These are phyloP conservation scores for Pseudomonodictys pantanalensis DNA, from an alignment of 495 filamentous ascomycete species.

Conservation along the genomic window DNA sequence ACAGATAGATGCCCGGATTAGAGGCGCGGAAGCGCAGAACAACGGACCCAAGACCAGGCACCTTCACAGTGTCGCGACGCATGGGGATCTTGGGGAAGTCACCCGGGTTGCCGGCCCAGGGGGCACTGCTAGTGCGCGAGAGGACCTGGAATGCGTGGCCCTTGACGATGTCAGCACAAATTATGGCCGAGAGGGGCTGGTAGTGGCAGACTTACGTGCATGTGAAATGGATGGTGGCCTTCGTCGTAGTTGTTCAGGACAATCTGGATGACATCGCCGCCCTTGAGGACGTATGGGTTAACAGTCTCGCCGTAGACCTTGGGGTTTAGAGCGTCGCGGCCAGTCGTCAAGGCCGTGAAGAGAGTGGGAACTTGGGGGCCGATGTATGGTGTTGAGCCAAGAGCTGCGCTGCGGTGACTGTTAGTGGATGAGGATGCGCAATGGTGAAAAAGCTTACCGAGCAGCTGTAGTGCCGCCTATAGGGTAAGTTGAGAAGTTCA, in stretches of 20 bases:
- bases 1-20: slow-evolving; percentile 76
- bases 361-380: slow-evolving; percentile 40
- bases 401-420: neutral
- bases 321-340: slow-evolving; percentile 57
- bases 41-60: slow-evolving; percentile 45
- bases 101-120: slow-evolving; percentile 39
- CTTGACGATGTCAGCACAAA: slow-evolving; percentile 47
- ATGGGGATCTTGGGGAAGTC: slow-evolving; percentile 51
- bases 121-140: slow-evolving; percentile 47
- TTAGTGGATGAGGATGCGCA: neutral
- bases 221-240: slow-evolving; percentile 39
- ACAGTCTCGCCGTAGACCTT: slow-evolving; percentile 69
- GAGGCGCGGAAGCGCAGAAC: slow-evolving; percentile 49
- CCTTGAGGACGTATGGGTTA: slow-evolving; percentile 63
- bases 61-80: slow-evolving; percentile 54
- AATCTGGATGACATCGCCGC: slow-evolving; percentile 70
- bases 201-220: neutral
- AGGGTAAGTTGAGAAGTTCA: neutral
- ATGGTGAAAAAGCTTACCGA: neutral
- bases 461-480: slow-evolving; percentile 3
- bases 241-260: slow-evolving; percentile 52
- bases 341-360: slow-evolving; percentile 67
- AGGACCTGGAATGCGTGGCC: slow-evolving; percentile 79
- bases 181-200: neutral
- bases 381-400: slow-evolving; percentile 10